Evolutionary conservation across 768 basidiomycete species (phyloP).

Genomic region (Lactarius trivialis): DNA sequence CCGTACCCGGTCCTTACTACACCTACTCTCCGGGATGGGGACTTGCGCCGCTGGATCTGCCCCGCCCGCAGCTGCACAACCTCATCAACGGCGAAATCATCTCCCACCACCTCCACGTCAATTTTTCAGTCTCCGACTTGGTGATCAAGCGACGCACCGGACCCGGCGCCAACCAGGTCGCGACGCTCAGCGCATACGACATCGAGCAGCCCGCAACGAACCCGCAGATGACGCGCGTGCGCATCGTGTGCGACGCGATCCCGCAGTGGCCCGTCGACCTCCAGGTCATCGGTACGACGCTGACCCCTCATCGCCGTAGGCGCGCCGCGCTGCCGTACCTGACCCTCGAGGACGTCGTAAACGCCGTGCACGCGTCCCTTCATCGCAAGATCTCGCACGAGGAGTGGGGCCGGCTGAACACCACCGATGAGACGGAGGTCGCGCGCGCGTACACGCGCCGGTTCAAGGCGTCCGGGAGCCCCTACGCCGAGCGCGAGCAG

Average conservation of each 20-base stretch:
- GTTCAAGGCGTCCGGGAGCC: constrained; percentile 15
- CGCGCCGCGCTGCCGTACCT: constrained; percentile 17
- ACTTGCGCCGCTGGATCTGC: constrained; percentile 7
- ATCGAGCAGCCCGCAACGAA: constrained; percentile 22
- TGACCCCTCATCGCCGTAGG: constrained; percentile 13
- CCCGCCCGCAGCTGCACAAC: constrained; percentile 19
- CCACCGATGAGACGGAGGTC: constrained; percentile 20
- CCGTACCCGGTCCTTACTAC: constrained; percentile 12
- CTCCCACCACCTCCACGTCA: constrained; percentile 8
- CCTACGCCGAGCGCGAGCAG: constrained; percentile 10
- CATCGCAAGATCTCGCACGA: constrained; percentile 24
- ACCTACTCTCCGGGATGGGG: constrained; percentile 13
- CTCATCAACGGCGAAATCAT: constrained; percentile 19
- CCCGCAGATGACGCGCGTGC: constrained; percentile 22
- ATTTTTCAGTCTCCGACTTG: constrained; percentile 12
- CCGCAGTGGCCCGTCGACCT: constrained; percentile 23
- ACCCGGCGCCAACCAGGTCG: not conserved
- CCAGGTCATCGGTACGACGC: constrained; percentile 17
- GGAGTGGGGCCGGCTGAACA: constrained; percentile 19
- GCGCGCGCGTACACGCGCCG: constrained; percentile 24
- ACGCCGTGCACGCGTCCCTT: constrained; percentile 15
- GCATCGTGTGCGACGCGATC: constrained; percentile 19
- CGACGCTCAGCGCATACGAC: constrained; percentile 13
- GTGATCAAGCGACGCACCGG: constrained; percentile 9
- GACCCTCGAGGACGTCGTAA: constrained; percentile 21